A percentile compares a stretch with the other conserved stretches of the same genome.
These are phyloP conservation scores for Exophiala calicioides DNA, from an alignment of 2,329 filamentous ascomycete species.

Conservation along the genomic window DNA sequence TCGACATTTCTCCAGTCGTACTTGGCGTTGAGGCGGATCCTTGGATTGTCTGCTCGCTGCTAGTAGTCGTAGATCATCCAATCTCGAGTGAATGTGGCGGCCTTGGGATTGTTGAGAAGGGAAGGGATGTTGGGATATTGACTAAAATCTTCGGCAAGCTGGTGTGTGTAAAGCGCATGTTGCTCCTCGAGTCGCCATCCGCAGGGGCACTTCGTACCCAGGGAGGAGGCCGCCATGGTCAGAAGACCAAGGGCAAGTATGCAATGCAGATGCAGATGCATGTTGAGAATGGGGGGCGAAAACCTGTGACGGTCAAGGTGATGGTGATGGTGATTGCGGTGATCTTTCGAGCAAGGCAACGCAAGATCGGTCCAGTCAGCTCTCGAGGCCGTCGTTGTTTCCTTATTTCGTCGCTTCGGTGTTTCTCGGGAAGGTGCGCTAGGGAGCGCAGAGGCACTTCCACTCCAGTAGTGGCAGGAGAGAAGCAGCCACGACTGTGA, in stretches of 20 bases:
- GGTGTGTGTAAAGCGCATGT: constrained; percentile 32
- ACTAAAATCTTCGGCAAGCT: constrained; percentile 33
- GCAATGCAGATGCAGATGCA: constrained; percentile 11
- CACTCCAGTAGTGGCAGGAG: too few relatives aligned
- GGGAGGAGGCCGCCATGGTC: not conserved
- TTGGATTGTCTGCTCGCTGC: constrained; percentile 29
- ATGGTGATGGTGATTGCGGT: too few relatives aligned
- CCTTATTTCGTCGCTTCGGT: too few relatives aligned
- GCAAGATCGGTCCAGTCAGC: too few relatives aligned
- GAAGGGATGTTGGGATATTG: constrained; percentile 24
- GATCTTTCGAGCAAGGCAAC: too few relatives aligned
- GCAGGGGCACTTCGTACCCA: constrained; percentile 21
- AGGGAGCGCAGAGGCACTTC: too few relatives aligned
- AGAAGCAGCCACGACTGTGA: too few relatives aligned
- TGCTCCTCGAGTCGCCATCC: constrained; percentile 27
- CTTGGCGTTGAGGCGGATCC: constrained; percentile 31
- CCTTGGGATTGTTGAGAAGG: constrained; percentile 23
- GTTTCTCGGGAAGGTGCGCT: too few relatives aligned
- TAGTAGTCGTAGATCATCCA: constrained; percentile 35
- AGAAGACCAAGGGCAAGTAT: constrained; percentile 7
- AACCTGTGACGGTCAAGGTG: too few relatives aligned
- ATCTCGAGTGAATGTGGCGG: constrained; percentile 28
- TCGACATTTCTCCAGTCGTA: constrained; percentile 33
- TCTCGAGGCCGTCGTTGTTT: too few relatives aligned
- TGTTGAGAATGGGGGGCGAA: constrained; percentile 12